phyloP scores from a whole-genome alignment of 768 basidiomycete genomes.

The Boletus tomentosulus region DNA sequence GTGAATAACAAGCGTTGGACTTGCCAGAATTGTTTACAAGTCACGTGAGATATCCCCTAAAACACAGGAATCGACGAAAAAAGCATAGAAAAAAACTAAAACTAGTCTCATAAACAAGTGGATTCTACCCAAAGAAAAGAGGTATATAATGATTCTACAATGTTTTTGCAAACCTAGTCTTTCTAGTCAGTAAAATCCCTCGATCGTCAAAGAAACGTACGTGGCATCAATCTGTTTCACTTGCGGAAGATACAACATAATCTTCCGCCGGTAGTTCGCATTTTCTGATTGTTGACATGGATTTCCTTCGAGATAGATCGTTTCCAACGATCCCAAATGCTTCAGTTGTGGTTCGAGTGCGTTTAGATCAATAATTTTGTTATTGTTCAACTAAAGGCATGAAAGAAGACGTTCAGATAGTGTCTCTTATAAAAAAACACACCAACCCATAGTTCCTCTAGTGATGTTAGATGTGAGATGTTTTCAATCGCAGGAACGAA shows the following conservation, averaged over 20 bases:
- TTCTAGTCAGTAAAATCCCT: neutral
- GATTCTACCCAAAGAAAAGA: neutral
- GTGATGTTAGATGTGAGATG: slow-evolving; percentile 62
- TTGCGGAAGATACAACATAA: slow-evolving; percentile 84
- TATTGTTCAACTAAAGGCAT: slow-evolving; percentile 72
- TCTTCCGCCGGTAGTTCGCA: slow-evolving; percentile 78
- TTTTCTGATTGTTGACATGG: slow-evolving; percentile 82
- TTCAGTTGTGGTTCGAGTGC: slow-evolving; percentile 65
- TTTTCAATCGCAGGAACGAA: slow-evolving; percentile 77
- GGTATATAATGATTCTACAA: slow-evolving; percentile 76
- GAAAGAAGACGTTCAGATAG: slow-evolving; percentile 1
- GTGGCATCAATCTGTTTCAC: slow-evolving; percentile 94
- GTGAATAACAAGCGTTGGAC: too few relatives aligned
- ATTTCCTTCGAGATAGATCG: slow-evolving; percentile 93
- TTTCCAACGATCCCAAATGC: slow-evolving; percentile 61
- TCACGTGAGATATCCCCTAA: too few relatives aligned
- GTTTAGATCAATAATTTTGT: slow-evolving; percentile 70
- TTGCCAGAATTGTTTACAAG: too few relatives aligned
- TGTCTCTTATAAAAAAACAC: neutral
- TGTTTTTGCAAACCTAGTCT: slow-evolving; percentile 50
- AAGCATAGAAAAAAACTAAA: too few relatives aligned
- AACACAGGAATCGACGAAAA: too few relatives aligned
- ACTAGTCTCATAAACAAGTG: too few relatives aligned
- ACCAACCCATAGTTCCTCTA: slow-evolving; percentile 95
- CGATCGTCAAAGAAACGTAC: slow-evolving; percentile 45